A percentile compares a stretch with the other conserved stretches of the same genome.
Conservation (phyloP, 2,329 filamentous ascomycete genomes). For the Penicillium sp. region DNA sequence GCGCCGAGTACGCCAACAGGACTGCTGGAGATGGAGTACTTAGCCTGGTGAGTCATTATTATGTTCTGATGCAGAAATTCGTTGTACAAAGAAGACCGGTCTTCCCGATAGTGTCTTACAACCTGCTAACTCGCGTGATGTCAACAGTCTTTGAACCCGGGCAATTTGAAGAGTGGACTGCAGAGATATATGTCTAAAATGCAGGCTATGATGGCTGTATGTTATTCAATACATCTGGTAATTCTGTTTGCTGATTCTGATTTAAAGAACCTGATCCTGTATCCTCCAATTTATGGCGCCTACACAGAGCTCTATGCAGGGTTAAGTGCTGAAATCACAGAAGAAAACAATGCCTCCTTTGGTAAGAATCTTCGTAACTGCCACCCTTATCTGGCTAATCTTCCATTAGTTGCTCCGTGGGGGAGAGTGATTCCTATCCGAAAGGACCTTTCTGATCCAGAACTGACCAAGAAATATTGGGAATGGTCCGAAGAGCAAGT, state of each 20-base stretch:
- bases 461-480: slow-evolving; percentile 1
- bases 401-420: slow-evolving; percentile 2
- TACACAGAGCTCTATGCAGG: slow-evolving; percentile 25
- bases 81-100: neutral
- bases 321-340: neutral
- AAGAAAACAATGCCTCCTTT: slow-evolving; percentile 6
- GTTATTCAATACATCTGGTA: neutral
- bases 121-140: neutral
- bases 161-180: slow-evolving; percentile 9
- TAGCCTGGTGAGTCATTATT: slow-evolving; percentile 8
- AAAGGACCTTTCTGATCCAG: slow-evolving; percentile 1
- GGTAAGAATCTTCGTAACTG: neutral
- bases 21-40: slow-evolving; percentile 14
- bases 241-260: neutral
- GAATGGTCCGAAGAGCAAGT: slow-evolving; percentile 5
- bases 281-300: slow-evolving; percentile 12
- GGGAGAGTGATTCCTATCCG: slow-evolving; percentile 1
- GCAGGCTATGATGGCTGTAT: neutral
- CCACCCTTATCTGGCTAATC: neutral
- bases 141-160: slow-evolving; percentile 11
- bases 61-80: neutral
- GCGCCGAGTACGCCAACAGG: slow-evolving; percentile 14
- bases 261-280: neutral
- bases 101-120: neutral
- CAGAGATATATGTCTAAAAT: slow-evolving; percentile 10